Base-by-base conservation (phyloP, 2,329 filamentous ascomycete genomes). In the Penicillium sp. region DNA sequence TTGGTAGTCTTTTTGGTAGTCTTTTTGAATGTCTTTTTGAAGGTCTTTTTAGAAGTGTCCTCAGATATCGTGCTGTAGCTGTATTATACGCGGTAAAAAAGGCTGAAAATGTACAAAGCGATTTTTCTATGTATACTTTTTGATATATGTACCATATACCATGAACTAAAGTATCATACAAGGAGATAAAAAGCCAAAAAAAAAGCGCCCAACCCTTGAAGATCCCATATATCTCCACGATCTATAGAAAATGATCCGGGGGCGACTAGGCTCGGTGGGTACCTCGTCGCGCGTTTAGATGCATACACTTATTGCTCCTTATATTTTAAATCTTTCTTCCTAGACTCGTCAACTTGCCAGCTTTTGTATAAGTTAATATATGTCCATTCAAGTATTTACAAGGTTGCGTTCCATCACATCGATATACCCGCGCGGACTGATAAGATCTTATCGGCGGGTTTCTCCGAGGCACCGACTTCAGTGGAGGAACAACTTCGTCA, bases 381-480 rank as follows among this genome's bases (percentile, higher is more conserved):
- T 21, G 8, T 16, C 3, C 27, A n/a, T 23, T 23, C 6, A 31
- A 41, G 44, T 23, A 33, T 27, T 33, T 43, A 15, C 15, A 25
- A 41, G 21, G 13, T 25, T 29, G 25, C 25, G 16, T 23, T 40
- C n/a, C 27, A 23, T 49, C 23, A 23, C 23, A 23, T 23, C 23
- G 23, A 23, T 23, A 23, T n/a, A 21, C 19, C 19, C 40, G 31
- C 46, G 52, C 9, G 45, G 21, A 29, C 53, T 23, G 53, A 55
- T 55, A 55, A 55, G 41, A 43, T 51, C 62, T 69, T 69, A 69
- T 69, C 67, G 60, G 65, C 56, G 63, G 59, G 64, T 62, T 64
- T 57, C 56, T 64, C 64, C 63, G 55, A 53, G 50, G 44, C 41
- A 46, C 50, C 36, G 63, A 50, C 39, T 50, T 63, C 59, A 64